Conservation (phyloP, 331 rosid species). For the Quercus tomentella region DNA sequence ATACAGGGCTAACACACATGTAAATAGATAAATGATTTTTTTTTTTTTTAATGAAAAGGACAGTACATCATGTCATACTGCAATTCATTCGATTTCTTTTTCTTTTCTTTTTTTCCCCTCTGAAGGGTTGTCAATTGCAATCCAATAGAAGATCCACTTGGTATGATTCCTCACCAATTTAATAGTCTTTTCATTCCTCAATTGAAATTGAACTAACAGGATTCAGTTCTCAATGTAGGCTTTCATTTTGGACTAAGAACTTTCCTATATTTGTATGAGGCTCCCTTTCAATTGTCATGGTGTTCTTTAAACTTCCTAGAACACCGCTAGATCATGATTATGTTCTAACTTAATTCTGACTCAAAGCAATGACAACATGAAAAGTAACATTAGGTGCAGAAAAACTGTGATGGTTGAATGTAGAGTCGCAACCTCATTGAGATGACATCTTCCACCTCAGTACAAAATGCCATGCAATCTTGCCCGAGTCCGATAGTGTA, state of each 20-base stretch:
- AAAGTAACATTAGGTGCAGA: not conserved
- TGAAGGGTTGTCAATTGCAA: not conserved
- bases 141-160: not conserved
- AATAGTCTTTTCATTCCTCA: not conserved
- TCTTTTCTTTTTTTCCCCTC: not conserved
- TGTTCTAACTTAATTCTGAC: not conserved
- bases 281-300: not conserved
- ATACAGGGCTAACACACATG: not conserved
- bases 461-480: slow-evolving; percentile 95
- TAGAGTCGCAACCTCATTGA: slow-evolving; percentile 77
- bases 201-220: not conserved
- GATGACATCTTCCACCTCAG: slow-evolving; percentile 94
- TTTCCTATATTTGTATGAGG: not conserved
- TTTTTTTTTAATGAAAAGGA: not conserved
- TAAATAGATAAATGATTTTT: not conserved
- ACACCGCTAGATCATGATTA: not conserved
- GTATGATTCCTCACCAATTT: not conserved
- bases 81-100: not conserved
- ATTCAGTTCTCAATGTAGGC: not conserved
- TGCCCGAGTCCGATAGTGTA: slow-evolving; percentile 99
- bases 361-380: not conserved
- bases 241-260: slow-evolving; percentile 1
- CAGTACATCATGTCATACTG: not conserved
- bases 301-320: not conserved
- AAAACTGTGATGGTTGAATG: slow-evolving; percentile 13